phyloP scores from a whole-genome alignment of 306 rosid genomes.

The Citrullus mucosospermus region DNA sequence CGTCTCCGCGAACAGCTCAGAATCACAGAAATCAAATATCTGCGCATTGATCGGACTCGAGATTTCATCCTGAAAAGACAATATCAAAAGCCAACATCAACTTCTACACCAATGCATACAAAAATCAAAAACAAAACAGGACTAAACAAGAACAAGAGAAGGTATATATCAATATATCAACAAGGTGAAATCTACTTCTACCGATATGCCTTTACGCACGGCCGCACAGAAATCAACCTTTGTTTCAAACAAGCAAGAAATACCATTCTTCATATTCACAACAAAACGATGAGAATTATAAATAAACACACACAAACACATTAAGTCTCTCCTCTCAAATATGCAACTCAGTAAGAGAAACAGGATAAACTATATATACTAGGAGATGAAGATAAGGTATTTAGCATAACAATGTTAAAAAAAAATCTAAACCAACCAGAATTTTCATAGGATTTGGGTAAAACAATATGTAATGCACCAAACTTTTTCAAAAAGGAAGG shows the following conservation, averaged over 20 bases:
- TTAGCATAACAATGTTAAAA: neutral
- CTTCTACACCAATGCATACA: neutral
- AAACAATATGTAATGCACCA: slow-evolving; percentile 11
- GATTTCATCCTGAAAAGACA: slow-evolving; percentile 68
- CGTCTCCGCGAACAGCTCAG: slow-evolving; percentile 58
- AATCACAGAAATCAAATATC: slow-evolving; percentile 55
- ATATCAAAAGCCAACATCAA: slow-evolving; percentile 14
- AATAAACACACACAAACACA: neutral
- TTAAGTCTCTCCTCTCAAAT: neutral
- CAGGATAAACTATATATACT: neutral
- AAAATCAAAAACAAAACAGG: neutral
- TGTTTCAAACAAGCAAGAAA: slow-evolving; percentile 30
- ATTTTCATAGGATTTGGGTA: neutral
- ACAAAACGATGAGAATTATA: neutral
- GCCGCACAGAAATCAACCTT: slow-evolving; percentile 5
- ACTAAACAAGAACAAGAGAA: neutral
- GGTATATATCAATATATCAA: too few relatives aligned
- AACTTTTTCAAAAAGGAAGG: slow-evolving; percentile 16
- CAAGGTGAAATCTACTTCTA: neutral
- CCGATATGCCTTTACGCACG: neutral
- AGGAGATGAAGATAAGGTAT: neutral
- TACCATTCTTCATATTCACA: slow-evolving; percentile 34
- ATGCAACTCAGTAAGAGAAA: neutral
- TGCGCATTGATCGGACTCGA: slow-evolving; percentile 69
- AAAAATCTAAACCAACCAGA: neutral